Conservation (phyloP, 257 asterid genomes). For the Solanum rostratum region DNA sequence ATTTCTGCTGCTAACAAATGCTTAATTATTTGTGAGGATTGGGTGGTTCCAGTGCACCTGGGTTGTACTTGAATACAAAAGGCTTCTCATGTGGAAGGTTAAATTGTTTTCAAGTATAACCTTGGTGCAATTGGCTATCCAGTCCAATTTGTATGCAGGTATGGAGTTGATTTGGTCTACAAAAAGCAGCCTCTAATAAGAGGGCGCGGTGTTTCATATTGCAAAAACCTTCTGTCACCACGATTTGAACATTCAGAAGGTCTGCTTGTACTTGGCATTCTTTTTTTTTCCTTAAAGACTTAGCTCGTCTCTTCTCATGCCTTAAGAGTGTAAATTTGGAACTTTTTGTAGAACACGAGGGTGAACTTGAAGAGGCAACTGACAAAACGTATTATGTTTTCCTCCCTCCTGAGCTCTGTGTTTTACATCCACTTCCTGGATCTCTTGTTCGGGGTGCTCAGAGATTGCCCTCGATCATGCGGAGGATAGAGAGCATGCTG, state of each 20-base stretch:
- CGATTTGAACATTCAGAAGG: slow-evolving; percentile 91
- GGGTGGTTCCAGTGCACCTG: slow-evolving; percentile 19
- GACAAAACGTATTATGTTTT: slow-evolving; percentile 93
- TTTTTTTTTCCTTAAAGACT: not conserved
- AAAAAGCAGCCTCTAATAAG: slow-evolving; percentile 80
- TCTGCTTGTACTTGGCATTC: slow-evolving; percentile 12
- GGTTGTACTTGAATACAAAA: slow-evolving; percentile 11
- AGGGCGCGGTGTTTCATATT: slow-evolving; percentile 96
- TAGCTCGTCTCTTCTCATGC: slow-evolving; percentile 3
- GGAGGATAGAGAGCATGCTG: slow-evolving; percentile 89
- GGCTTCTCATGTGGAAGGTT: slow-evolving; percentile 13
- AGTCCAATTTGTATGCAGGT: slow-evolving; percentile 38
- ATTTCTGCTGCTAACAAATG: slow-evolving; percentile 10
- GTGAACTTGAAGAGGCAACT: slow-evolving; percentile 56
- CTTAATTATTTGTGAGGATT: slow-evolving; percentile 11
- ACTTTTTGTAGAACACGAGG: slow-evolving; percentile 36
- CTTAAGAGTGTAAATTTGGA: slow-evolving; percentile 2
- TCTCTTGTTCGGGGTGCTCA: slow-evolving; percentile 92
- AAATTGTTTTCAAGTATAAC: slow-evolving; percentile 16
- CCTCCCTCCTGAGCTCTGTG: slow-evolving; percentile 97
- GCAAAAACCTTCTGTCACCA: slow-evolving; percentile 95
- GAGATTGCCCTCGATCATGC: slow-evolving; percentile 92
- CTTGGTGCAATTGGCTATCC: slow-evolving; percentile 25
- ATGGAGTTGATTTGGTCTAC: slow-evolving; percentile 77
- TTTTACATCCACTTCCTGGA: slow-evolving; percentile 93